Evolutionary conservation across 2,329 filamentous ascomycete species (phyloP).

Genomic region (Xylariomycetidae sp.): DNA sequence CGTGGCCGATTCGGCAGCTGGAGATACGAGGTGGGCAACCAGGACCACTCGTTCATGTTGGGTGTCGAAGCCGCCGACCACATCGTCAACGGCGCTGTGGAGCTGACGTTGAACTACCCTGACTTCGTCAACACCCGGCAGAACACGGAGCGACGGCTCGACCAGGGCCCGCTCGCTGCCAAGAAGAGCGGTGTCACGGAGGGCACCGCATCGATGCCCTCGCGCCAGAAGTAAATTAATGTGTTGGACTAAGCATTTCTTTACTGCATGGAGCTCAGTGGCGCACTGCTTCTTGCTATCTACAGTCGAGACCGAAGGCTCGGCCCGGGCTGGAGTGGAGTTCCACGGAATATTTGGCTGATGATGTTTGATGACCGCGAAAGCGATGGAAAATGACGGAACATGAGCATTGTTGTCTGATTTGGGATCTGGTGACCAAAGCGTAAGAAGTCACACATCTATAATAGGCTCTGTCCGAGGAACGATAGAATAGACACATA

Average conservation of each 20-base stretch:
- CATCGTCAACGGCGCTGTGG: slow-evolving; percentile 81
- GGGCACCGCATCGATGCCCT: slow-evolving; percentile 31
- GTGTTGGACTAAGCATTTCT: no score
- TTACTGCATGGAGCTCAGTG: no score
- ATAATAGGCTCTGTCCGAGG: slow-evolving; percentile 10
- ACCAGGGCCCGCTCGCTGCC: slow-evolving; percentile 33
- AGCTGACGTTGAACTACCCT: slow-evolving; percentile 92
- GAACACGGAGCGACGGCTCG: slow-evolving; percentile 61
- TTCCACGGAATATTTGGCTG: slow-evolving; percentile 13
- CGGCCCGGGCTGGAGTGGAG: slow-evolving; percentile 5
- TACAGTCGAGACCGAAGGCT: no score
- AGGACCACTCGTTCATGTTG: slow-evolving; percentile 97
- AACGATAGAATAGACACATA: slow-evolving; percentile 15
- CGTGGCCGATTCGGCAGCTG: slow-evolving; percentile 97
- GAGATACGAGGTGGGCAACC: slow-evolving; percentile 93
- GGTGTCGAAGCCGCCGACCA: slow-evolving; percentile 90
- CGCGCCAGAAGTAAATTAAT: no score
- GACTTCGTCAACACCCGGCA: slow-evolving; percentile 83
- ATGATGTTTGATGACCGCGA: slow-evolving; percentile 20
- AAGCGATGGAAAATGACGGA: no score
- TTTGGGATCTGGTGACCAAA: slow-evolving; percentile 14
- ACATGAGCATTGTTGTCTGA: slow-evolving; percentile 16
- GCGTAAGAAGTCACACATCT: slow-evolving; percentile 4
- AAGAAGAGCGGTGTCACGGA: slow-evolving; percentile 22
- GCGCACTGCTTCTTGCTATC: no score